phyloP scores from a whole-genome alignment of 257 asterid species.

The Fraxinus quadrangulata region DNA sequence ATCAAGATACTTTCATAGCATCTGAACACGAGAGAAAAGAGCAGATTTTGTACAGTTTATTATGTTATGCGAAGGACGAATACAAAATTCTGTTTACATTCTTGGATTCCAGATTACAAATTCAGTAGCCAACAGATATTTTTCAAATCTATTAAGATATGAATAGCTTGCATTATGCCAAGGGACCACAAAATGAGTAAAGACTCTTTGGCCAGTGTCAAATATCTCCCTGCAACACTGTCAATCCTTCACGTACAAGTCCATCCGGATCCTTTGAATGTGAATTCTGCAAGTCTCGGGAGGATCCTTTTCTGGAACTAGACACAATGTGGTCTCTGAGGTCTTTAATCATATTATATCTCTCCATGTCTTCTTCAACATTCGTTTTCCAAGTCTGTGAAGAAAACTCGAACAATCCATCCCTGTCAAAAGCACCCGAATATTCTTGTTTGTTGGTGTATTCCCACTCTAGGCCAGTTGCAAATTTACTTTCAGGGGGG shows the following conservation, averaged over 20 bases:
- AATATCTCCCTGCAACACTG: constrained; percentile 36
- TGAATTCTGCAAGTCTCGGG: constrained; percentile 45
- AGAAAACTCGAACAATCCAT: constrained; percentile 50
- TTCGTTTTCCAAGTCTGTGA: constrained; percentile 58
- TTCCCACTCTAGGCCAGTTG: constrained; percentile 63
- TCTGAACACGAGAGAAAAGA: constrained; percentile 26
- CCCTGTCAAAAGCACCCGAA: constrained; percentile 35
- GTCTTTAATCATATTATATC: constrained; percentile 84
- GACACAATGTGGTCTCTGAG: constrained; percentile 85
- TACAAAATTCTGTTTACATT: constrained; percentile 49
- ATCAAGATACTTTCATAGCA: constrained; percentile 30
- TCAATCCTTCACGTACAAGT: constrained; percentile 45
- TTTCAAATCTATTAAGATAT: constrained; percentile 1
- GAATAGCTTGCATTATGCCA: constrained; percentile 12
- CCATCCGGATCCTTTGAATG: constrained; percentile 48
- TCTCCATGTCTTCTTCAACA: constrained; percentile 72
- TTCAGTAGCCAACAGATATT: constrained; percentile 6
- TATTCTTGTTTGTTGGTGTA: constrained; percentile 40
- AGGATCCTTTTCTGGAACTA: constrained; percentile 52
- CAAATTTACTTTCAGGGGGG: constrained; percentile 39
- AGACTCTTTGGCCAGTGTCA: constrained; percentile 28
- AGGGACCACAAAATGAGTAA: background rate
- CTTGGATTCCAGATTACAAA: constrained; percentile 23
- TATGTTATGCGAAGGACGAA: constrained; percentile 34
- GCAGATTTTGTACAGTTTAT: constrained; percentile 55